Evolutionary conservation across 495 filamentous ascomycete genomes (phyloP), one percentile per base, ranked within the genome.

Genomic region (Aeminium ludgeri): DNA sequence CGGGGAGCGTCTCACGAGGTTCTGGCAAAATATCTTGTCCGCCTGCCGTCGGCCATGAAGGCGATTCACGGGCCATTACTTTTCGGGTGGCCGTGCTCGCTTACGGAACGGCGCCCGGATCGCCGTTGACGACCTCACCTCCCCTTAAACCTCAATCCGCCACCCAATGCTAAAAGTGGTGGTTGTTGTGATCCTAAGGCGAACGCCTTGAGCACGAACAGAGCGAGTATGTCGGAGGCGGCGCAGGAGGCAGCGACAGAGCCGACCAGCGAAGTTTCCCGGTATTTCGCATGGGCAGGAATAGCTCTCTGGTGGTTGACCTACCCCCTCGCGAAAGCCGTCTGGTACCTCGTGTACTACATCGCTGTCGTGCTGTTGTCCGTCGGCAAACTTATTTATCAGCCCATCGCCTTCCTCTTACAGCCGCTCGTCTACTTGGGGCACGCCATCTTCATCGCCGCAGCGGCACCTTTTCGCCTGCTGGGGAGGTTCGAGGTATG

Each of bases 401-500:
- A 54, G 42, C 51, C 59, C 33, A 19, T 61, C 20, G 54, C 50
- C 32, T 63, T 53, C 40, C 15, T 59, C 16, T 43, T 56, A 8
- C 50, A 61, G 10, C 59, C 59, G 13, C 2, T 59, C 38, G 47
- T 55, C 12, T 51, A 50, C 31, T 31, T 59, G 3, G 44, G 49
- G 16, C 45, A 44, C 36, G 53, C 59, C 43, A 30, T 66, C 36
- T 20, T 43, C 2, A 34, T 50, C 20, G 34, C 43, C 42, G 30
- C 63, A 38, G 20, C 55, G 19, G 6, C 41, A 3, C 58, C 56
- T n/a, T 51, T 64, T 36, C 30, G 31, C 30, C 43, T 77, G 19
- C 51, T 80, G 1, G 58, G 59, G 17, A 74, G 65, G 54, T 66
- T 82, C 39, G 76, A 84, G 73, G 80, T 82, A 67, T 51, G 20